Evolutionary conservation across 768 basidiomycete genomes (phyloP).

Genomic region (Auricularia sp.): DNA sequence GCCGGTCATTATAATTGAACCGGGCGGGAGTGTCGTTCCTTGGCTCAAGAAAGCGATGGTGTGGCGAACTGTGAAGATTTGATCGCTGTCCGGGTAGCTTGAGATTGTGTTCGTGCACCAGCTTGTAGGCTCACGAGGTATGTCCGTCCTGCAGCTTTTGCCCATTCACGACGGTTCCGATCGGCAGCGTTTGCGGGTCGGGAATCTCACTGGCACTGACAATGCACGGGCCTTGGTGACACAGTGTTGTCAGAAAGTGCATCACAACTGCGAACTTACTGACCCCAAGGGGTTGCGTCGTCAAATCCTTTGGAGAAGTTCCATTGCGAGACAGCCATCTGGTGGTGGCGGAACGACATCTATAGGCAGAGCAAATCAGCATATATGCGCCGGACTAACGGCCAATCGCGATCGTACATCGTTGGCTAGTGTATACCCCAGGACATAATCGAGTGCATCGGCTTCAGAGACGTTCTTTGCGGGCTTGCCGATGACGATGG

Average conservation of each 20-base stretch:
- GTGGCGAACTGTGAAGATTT: conserved; percentile 70
- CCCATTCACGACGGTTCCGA: conserved; percentile 61
- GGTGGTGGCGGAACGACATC: conserved; percentile 78
- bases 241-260: too few relatives aligned
- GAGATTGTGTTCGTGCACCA: not conserved
- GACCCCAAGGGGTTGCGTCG: not conserved
- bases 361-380: conserved; percentile 14
- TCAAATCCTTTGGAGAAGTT: conserved; percentile 82
- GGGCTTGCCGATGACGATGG: conserved; percentile 72
- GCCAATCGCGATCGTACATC: conserved; percentile 38
- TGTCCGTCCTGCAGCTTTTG: conserved; percentile 61
- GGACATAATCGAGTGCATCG: conserved; percentile 76
- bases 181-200: conserved; percentile 52
- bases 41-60: conserved; percentile 76
- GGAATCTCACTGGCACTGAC: conserved; percentile 54
- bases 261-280: not conserved
- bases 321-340: conserved; percentile 78
- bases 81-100: conserved; percentile 37
- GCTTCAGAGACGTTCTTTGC: conserved; percentile 71
- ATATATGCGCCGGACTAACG: not conserved
- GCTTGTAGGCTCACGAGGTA: conserved; percentile 46
- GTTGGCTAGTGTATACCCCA: conserved; percentile 73
- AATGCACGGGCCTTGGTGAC: conserved; percentile 61
- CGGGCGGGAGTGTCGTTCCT: conserved; percentile 72
- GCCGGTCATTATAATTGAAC: conserved; percentile 67